Base-by-base conservation (phyloP, 345 rosid genomes). In the Boechera stricta region DNA sequence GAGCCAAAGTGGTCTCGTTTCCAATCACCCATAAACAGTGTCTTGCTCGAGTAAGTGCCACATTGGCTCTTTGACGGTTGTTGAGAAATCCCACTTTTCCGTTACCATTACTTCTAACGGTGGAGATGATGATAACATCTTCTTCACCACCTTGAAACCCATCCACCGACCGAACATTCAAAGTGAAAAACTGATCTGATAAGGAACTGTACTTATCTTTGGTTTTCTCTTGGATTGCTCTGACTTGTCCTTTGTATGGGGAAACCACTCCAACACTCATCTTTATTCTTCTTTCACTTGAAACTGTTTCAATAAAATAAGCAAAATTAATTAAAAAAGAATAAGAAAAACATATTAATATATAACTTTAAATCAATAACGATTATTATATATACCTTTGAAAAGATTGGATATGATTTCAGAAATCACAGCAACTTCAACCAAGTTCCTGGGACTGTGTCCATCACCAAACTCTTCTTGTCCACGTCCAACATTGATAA, bases 91-190 rank as follows among this genome's bases (percentile, higher is more conserved):
- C 88, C 1, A 81, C 41, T 1, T 65, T 54, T 3, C 88, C 86
- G 0, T 73, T 31, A 31, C 26, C 6, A 26, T 85, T 85, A 54
- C 74, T 72, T 75, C 86, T 74, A 32, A 85, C 83, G 13, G 88
- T 81, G 0, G 88, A 85, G 21, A 85, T 69, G 39, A 85, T 81
- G 42, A 85, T 81, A 3, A 81, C 42, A 26, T 85, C 86, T 39
- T 82, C 83, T 33, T 82, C 88, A 1, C 86, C 75, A 3, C 85
- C 86, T 77, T 85, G 86, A 62, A 85, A 81, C 8, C 86, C 86
- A 64, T 85, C 88, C 4, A 85, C 84, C 0, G 84, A 72, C 6
- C 69, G 57, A 16, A 86, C 79, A 11, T 32, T 82, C 52, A 81
- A 67, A 10, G 69, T 41, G 45, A 85, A 81, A 2, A 44, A 67